Evolutionary conservation across 192 early-diverging fungal genomes (phyloP).

Genomic region (Fimicolochytrium jonesii): DNA sequence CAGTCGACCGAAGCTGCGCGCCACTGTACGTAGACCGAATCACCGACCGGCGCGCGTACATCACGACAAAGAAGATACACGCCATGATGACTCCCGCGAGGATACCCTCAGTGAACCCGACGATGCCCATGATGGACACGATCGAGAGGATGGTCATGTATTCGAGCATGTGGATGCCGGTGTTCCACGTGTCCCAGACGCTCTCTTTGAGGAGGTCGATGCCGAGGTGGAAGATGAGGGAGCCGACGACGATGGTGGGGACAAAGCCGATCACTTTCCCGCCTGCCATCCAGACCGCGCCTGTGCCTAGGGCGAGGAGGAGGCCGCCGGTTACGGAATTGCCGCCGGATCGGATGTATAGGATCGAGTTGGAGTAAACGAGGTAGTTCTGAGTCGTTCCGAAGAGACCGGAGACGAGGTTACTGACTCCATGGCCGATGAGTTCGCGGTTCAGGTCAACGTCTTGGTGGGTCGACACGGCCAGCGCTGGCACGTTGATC

Average conservation of each 20-base stretch:
- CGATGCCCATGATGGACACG: conserved; percentile 73
- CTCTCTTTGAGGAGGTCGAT: conserved; percentile 91
- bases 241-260: conserved; percentile 90
- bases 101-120: conserved; percentile 98
- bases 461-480: conserved; percentile 83
- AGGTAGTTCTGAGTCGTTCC: conserved; percentile 85
- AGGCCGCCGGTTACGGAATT: conserved; percentile 78
- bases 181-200: conserved; percentile 78
- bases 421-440: conserved; percentile 87
- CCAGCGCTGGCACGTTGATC: conserved; percentile 92
- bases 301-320: conserved; percentile 73
- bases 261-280: conserved; percentile 86
- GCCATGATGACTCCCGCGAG: conserved; percentile 89
- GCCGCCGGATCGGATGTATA: conserved; percentile 93
- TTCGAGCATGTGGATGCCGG: conserved; percentile 76
- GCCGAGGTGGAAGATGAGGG: conserved; percentile 94
- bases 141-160: conserved; percentile 86
- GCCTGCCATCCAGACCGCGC: conserved; percentile 75
- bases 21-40: conserved; percentile 39
- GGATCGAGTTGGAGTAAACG: conserved; percentile 85
- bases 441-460: conserved; percentile 93
- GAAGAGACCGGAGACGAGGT: conserved; percentile 72
- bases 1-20: conserved; percentile 76
- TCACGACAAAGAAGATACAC: conserved; percentile 81
- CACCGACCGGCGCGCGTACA: conserved; percentile 40